Percentiles rank a stretch among this genome's conserved stretches.
Evolutionary conservation across 208 protist genomes (phyloP).

Genomic region (Crithidia mellificae): DNA sequence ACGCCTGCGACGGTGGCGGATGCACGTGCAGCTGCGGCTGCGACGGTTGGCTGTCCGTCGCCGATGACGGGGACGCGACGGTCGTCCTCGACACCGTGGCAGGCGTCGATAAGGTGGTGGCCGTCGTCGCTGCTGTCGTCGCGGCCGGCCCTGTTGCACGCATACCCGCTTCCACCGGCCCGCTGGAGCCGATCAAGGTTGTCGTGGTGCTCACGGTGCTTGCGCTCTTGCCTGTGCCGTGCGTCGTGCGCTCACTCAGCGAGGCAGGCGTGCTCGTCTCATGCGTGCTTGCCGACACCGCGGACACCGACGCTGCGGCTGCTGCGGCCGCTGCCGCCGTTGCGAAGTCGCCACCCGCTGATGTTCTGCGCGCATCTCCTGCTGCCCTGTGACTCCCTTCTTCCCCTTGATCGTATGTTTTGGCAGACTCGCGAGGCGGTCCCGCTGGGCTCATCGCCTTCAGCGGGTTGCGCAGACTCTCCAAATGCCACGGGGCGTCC

Average conservation of each 20-base stretch:
- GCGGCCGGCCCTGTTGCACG: background rate
- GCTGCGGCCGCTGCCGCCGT: background rate
- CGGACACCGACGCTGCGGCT: background rate
- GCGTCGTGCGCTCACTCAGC: constrained; percentile 11
- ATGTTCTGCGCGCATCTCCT: too few species aligned
- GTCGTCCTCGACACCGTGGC: too few species aligned
- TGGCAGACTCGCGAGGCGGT: background rate
- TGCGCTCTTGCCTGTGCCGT: background rate
- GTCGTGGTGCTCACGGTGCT: constrained; percentile 9
- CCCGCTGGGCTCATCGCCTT: too few species aligned
- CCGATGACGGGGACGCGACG: too few species aligned
- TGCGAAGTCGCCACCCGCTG: too few species aligned
- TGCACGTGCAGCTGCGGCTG: too few species aligned
- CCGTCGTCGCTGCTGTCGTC: background rate
- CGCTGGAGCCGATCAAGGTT: background rate
- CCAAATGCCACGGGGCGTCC: background rate
- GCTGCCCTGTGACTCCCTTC: background rate
- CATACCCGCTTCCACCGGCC: background rate
- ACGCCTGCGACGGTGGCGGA: too few species aligned
- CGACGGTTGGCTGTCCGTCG: too few species aligned
- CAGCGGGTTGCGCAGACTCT: too few species aligned
- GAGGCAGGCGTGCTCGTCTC: background rate
- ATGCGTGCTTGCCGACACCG: constrained; percentile 7
- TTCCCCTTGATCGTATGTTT: background rate
- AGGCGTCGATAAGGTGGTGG: too few species aligned